Base-by-base conservation (phyloP, 164 flowering plant species). In the Buxus sempervirens region DNA sequence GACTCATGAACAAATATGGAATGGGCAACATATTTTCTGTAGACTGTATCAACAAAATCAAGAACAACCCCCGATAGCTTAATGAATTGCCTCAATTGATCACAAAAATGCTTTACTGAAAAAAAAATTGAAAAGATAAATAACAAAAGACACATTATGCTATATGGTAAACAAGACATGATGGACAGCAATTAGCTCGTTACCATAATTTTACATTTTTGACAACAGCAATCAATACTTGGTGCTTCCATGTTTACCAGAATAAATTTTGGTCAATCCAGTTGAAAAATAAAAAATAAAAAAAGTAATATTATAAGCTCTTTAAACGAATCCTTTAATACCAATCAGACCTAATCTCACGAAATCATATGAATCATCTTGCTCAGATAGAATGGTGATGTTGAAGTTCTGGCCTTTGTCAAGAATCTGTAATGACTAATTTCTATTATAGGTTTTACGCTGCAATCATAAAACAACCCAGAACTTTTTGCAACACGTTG, bases 101-200 rank as follows among this genome's bases (percentile, higher is more conserved):
- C 54, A 67, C 22, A 56, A 32, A 32, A 32, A n/a, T n/a, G n/a
- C n/a, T n/a, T 66, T 36, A 65, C 25, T 24, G 16, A 65, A 14
- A 22, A 14, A 9, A 5, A 15, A 5, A 24, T 6, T 32, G 24
- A 26, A n/a, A 19, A 65, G n/a, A 49, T 18, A 45, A n/a, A 16
- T 23, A 28, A 14, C 22, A 66, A 66, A 5, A 14, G n/a, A 2
- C 21, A 27, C 0, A 32, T 42, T 32, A 24, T 4, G n/a, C 18
- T 58, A 58, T 15, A 26, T 15, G n/a, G n/a, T 26, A 24, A 16
- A 27, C 41, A 15, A 15, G 15, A 26, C 27, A 10, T 45, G 51
- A 15, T 45, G 0, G 28, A 26, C 12, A 25, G 26, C 20, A 14
- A 26, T 58, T 32, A 9, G 3, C 9, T 15, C 7, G 26, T 18